phyloP scores from a whole-genome alignment of 2,329 filamentous ascomycete genomes.

The Gaeumannomyces sp. region DNA sequence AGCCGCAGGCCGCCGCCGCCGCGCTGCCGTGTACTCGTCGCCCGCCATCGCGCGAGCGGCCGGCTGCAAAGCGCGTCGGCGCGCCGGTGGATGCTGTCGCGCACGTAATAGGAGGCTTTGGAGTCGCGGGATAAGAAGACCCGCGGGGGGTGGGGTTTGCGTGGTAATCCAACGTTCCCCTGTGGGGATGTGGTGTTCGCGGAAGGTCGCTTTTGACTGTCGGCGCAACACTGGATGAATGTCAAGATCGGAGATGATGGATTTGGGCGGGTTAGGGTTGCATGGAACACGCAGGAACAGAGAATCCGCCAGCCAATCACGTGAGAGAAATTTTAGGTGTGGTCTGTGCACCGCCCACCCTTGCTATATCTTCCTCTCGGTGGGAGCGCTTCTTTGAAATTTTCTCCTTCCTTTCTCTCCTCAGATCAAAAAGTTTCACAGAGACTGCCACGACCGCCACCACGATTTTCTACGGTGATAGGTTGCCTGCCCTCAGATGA shows the following conservation, averaged over 20 bases:
- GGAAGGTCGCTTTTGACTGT: neutral
- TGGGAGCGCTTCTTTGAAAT: conserved; percentile 15
- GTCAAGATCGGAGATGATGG: neutral
- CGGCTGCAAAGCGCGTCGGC: neutral
- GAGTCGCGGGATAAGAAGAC: too few species aligned
- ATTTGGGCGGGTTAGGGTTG: neutral
- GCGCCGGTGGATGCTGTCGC: neutral
- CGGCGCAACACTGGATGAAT: too few species aligned
- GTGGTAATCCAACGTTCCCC: neutral
- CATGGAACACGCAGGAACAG: neutral
- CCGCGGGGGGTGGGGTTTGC: too few species aligned
- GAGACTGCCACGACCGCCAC: conserved; percentile 60
- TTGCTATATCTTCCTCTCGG: conserved; percentile 3
- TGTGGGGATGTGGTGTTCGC: neutral
- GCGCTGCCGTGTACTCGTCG: conserved; percentile 65
- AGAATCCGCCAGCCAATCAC: neutral
- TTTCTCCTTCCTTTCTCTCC: conserved; percentile 33
- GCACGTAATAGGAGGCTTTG: too few species aligned
- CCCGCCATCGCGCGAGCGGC: conserved; percentile 49
- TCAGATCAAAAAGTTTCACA: conserved; percentile 57
- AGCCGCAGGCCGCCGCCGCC: conserved; percentile 74
- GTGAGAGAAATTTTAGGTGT: neutral
- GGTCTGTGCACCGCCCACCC: neutral
- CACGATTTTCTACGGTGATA: conserved; percentile 50
- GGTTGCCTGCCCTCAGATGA: conserved; percentile 40